A percentile compares a stretch with the other conserved stretches of the same genome.
These are phyloP conservation scores for Cryptosporidium baileyi DNA, from an alignment of 169 alveolate species.

Conservation along the genomic window DNA sequence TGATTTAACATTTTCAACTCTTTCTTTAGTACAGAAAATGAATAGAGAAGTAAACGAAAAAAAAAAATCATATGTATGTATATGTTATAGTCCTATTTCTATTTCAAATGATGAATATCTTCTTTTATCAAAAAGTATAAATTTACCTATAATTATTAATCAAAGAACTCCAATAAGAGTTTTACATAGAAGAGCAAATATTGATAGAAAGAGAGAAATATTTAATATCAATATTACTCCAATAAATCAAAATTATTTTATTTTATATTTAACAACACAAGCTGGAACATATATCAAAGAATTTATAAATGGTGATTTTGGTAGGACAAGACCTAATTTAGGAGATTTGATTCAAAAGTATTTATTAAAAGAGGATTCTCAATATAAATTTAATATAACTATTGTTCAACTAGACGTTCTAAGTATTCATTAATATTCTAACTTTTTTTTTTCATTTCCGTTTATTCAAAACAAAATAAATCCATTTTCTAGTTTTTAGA, in stretches of 20 bases:
- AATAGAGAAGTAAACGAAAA: slow-evolving; percentile 79
- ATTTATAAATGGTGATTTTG: slow-evolving; percentile 89
- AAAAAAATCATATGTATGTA: slow-evolving; percentile 78
- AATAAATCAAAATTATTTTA: slow-evolving; percentile 83
- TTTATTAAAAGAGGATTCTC: not conserved
- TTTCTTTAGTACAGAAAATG: slow-evolving; percentile 74
- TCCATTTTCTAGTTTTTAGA: not conserved
- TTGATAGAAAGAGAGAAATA: slow-evolving; percentile 79
- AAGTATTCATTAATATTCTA: not conserved
- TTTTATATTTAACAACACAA: slow-evolving; percentile 81
- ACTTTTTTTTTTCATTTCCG: not conserved
- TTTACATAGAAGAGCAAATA: slow-evolving; percentile 85
- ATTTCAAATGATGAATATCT: slow-evolving; percentile 71
- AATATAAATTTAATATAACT: not conserved
- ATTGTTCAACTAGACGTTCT: slow-evolving; percentile 53
- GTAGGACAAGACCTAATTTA: slow-evolving; percentile 86
- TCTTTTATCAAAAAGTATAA: slow-evolving; percentile 70
- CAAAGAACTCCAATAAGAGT: slow-evolving; percentile 90
- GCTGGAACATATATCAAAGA: slow-evolving; percentile 91
- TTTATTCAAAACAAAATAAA: not conserved
- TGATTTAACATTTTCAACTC: slow-evolving; percentile 72
- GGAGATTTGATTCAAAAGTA: slow-evolving; percentile 75
- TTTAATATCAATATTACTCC: slow-evolving; percentile 76
- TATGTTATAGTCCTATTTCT: slow-evolving; percentile 75
- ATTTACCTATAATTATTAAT: slow-evolving; percentile 47